Conservation (phyloP, 2,329 filamentous ascomycete species). For the Apiospora pterosperma region DNA sequence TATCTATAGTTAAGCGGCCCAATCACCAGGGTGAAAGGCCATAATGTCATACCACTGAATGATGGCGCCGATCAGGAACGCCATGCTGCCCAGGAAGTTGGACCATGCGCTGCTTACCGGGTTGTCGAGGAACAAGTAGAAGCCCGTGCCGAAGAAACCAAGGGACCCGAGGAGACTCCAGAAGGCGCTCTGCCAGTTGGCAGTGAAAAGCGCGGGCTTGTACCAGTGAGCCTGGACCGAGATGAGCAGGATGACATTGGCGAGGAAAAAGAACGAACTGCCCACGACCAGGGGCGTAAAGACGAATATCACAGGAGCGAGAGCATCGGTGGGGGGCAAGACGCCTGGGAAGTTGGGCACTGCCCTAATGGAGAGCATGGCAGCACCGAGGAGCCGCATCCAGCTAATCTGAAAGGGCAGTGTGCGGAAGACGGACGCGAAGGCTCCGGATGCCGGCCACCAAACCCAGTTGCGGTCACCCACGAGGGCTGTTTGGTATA, state of each 20-base stretch:
- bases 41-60: slow-evolving; percentile 18
- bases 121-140: slow-evolving; percentile 9
- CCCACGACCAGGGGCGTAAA: slow-evolving; percentile 11
- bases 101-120: background rate
- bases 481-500: slow-evolving; percentile 8
- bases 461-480: slow-evolving; percentile 9
- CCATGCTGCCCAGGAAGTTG: slow-evolving; percentile 10
- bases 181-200: slow-evolving; percentile 12
- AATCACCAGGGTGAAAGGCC: slow-evolving; percentile 14
- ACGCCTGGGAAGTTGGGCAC: slow-evolving; percentile 10
- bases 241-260: slow-evolving; percentile 11
- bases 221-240: slow-evolving; percentile 12
- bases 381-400: slow-evolving; percentile 5
- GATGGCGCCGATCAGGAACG: slow-evolving; percentile 14
- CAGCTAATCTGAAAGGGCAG: slow-evolving; percentile 6
- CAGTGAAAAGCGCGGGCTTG: slow-evolving; percentile 10
- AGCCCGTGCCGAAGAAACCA: slow-evolving; percentile 12
- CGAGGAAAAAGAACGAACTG: slow-evolving; percentile 10
- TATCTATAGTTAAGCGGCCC: background rate
- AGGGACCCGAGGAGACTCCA: slow-evolving; percentile 12
- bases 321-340: background rate
- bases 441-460: background rate
- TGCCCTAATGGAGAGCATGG: slow-evolving; percentile 7
- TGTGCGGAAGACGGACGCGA: background rate
- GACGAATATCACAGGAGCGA: slow-evolving; percentile 6